A percentile compares a stretch with the other conserved stretches of the same genome.
Evolutionary conservation across 371 early-diverging fungal species (phyloP).

Genomic region (Furculomyces boomerangus): DNA sequence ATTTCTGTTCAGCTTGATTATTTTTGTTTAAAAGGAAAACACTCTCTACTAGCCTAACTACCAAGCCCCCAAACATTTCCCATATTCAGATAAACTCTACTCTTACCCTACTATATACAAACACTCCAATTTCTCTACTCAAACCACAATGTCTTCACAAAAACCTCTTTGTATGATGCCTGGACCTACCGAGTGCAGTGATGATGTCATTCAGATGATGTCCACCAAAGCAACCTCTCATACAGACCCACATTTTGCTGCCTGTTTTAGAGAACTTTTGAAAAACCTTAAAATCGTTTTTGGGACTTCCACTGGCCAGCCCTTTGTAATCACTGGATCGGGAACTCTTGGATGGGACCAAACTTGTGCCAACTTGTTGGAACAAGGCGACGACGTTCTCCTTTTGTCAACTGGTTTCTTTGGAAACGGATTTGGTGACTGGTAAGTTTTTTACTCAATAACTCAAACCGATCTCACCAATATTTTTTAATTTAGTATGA

Average conservation of each 20-base stretch:
- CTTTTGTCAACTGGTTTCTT: slow-evolving; percentile 88
- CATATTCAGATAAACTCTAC: no score
- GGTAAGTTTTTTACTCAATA: slow-evolving; percentile 8
- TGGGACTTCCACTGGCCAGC: slow-evolving; percentile 68
- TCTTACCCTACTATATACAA: background rate
- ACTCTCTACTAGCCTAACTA: no score
- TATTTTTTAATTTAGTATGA: slow-evolving; percentile 27
- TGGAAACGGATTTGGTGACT: slow-evolving; percentile 88
- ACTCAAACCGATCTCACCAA: background rate
- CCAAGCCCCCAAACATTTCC: no score
- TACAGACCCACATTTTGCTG: slow-evolving; percentile 77
- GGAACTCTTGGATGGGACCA: slow-evolving; percentile 93
- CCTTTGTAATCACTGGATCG: slow-evolving; percentile 84
- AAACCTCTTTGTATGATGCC: slow-evolving; percentile 80
- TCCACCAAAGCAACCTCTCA: slow-evolving; percentile 83
- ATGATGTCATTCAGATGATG: slow-evolving; percentile 72
- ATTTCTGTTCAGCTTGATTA: no score
- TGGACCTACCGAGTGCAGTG: slow-evolving; percentile 91
- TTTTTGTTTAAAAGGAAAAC: no score
- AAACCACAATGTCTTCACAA: slow-evolving; percentile 14
- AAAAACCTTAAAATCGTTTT: slow-evolving; percentile 69
- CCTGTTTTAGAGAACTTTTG: slow-evolving; percentile 67
- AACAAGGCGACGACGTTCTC: slow-evolving; percentile 74
- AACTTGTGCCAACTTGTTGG: slow-evolving; percentile 75
- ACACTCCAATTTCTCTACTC: background rate